phyloP scores from a whole-genome alignment of 2,329 filamentous ascomycete species.

The Fusarium oxysporum region DNA sequence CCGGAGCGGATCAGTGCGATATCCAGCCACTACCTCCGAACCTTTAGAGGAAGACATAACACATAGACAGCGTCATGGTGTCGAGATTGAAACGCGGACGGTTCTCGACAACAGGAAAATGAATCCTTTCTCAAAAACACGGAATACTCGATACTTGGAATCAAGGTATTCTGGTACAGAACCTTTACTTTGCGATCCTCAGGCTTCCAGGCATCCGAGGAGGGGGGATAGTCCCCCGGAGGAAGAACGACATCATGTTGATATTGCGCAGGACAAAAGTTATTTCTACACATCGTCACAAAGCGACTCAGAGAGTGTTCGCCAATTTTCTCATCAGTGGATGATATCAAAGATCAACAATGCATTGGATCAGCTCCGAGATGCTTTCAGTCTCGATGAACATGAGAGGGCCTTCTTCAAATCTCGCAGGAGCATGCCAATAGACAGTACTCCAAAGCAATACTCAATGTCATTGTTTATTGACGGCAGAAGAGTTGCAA shows the following conservation, averaged over 20 bases:
- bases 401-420: not conserved
- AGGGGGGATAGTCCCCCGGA: not conserved
- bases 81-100: not conserved
- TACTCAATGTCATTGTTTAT: not conserved
- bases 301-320: not conserved
- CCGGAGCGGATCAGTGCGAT: not conserved
- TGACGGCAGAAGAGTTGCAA: not conserved
- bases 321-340: not conserved
- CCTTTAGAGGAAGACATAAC: not conserved
- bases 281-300: not conserved
- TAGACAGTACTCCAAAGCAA: not conserved
- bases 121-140: not conserved
- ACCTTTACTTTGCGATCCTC: not conserved
- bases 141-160: not conserved
- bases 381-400: not conserved
- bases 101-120: not conserved
- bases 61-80: not conserved
- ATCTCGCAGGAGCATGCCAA: not conserved
- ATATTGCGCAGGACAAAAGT: not conserved
- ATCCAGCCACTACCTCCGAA: not conserved
- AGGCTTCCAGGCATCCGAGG: not conserved
- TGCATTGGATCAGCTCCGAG: not conserved
- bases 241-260: not conserved
- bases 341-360: not conserved
- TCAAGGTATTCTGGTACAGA: not conserved